Conservation (phyloP, 1,284 basidiomycete species). For the Wallemia hederae region DNA sequence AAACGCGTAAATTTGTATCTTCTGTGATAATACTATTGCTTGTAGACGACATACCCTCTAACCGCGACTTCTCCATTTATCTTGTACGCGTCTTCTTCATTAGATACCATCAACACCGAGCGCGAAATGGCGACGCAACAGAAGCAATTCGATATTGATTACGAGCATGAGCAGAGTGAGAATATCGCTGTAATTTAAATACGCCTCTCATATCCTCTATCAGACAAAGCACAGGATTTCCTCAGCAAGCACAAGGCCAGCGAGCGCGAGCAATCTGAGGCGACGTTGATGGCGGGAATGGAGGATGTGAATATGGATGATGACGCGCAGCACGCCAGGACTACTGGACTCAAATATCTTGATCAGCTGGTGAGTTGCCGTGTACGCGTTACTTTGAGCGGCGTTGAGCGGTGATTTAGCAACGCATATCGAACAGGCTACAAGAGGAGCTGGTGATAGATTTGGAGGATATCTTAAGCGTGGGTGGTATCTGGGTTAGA, state of each 20-base stretch:
- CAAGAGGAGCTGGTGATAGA: constrained; percentile 57
- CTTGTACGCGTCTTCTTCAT: neutral
- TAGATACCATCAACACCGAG: neutral
- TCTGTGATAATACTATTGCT: too few species aligned
- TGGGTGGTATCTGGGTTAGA: constrained; percentile 19
- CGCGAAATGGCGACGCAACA: neutral
- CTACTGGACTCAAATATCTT: constrained; percentile 46
- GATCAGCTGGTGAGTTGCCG: constrained; percentile 39
- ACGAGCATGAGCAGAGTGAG: neutral
- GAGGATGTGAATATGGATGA: constrained; percentile 35
- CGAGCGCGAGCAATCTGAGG: neutral
- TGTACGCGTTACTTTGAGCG: constrained; percentile 9
- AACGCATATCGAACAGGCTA: constrained; percentile 74
- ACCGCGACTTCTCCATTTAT: too few species aligned
- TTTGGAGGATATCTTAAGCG: constrained; percentile 44
- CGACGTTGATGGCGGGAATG: constrained; percentile 21
- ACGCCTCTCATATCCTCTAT: neutral
- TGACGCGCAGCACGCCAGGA: constrained; percentile 9
- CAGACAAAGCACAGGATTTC: neutral
- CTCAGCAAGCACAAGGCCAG: neutral
- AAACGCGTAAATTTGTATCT: neutral
- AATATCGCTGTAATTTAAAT: neutral
- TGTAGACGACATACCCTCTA: too few species aligned
- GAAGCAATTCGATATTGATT: neutral
- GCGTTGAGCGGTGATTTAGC: constrained; percentile 24